Evolutionary conservation across 306 rosid genomes (phyloP), one percentile per base, ranked within the genome.

Genomic region (Hippophae gyantsensis): DNA sequence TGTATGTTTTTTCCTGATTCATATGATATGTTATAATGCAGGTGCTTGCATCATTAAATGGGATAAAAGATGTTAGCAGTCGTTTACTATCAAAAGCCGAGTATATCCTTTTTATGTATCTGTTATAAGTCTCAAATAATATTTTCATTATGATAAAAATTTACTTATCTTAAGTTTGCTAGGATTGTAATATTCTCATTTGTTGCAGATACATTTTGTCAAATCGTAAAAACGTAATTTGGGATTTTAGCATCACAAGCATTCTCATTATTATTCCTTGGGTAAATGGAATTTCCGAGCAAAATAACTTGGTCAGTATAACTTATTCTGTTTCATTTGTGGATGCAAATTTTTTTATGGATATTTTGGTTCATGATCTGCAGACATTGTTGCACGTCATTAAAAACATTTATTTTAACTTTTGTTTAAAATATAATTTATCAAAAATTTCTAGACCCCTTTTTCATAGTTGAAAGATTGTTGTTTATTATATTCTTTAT

Each of bases 11-110:
- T 7, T 10, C 25, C 45, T 13, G 57, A 69, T n/a, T 9, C 60
- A n/a, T 54, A n/a, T 32, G 41, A 25, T 13, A 18, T 70, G 44
- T 47, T 26, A 8, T 66, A 51, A 12, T 74, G 69, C 84, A 92
- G 98, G 84, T 87, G 58, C 86, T 92, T 43, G 71, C 74, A 26
- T 85, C 96, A 13, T 69, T 87, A 63, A 76, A 87, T 75, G 83
- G 86, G 73, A 81, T 92, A 60, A 77, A 75, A 70, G 70, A 80
- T 79, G 76, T 69, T 58, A 59, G 73, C n/a, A 70, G 74, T 59
- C 79, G 98, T 57, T 71, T 87, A 61, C 42, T 68, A 43, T 87
- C 90, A 62, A 92, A 92, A 74, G 84, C 82, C 45, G 87, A 87
- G 98, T 92, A 83, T 64, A 92, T 63, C 66, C 55, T 65, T 32